Base-by-base conservation (phyloP, 1,284 basidiomycete genomes). In the Ganoderma lingzhi region DNA sequence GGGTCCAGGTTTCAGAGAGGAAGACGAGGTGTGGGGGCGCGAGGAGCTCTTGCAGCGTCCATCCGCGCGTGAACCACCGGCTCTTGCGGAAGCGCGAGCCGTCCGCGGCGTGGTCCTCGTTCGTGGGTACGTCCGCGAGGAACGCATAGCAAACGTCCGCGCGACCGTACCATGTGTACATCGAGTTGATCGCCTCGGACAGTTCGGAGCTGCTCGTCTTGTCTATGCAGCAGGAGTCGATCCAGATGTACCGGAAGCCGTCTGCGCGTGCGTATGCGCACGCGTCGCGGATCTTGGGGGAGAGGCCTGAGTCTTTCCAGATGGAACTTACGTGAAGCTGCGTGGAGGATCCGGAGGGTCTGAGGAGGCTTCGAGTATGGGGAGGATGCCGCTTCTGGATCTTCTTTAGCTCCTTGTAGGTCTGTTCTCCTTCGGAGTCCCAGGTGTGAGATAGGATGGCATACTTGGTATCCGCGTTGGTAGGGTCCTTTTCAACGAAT, bases 31-130 rank as follows among this genome's bases (percentile, higher is more conserved):
- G 17, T 3, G 14, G 53, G 14, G 53, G 53, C 15, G 53, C 53
- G 53, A 56, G 30, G 17, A 35, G 53, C 17, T 56, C 53, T 6
- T 56, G 53, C 30, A 56, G 32, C 53, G 53, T 56, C 53, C 53
- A 56, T 1, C 53, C 30, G 28, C 53, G 53, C 1, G 53, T 32
- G 32, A 56, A 56, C 53, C 30, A 56, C 6, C 53, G 53, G 53
- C 53, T 56, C 5, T 5, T 35, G 6, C 30, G 30, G 32, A 56
- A 56, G 15, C 4, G 14, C 9, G 53, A 56, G 53, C 32, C 53
- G 15, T 35, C 30, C 53, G 8, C 19, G 5, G 10, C 4, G 15
- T 19, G 48, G 9, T 56, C 32, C 15, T 35, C 30, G 32, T 32
- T 6, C 4, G 53, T 2, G 30, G 53, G 53, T 15, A 56, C 53